Base-by-base conservation (phyloP, 805 yeast species). In the Ogataea chonburiensis region DNA sequence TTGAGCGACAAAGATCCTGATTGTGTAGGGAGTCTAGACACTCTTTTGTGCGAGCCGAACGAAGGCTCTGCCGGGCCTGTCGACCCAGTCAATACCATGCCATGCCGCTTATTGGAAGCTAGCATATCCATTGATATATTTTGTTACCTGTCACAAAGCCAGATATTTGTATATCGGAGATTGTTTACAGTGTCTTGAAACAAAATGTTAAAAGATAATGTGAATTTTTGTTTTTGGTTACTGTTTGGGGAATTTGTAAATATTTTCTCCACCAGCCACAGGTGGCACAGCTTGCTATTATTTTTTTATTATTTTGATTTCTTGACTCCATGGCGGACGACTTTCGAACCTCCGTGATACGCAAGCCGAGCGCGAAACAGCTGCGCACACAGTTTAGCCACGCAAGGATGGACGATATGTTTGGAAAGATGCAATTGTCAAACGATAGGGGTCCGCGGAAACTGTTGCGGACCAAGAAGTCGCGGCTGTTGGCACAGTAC, bases 261-360 rank as follows among this genome's bases (percentile, higher is more conserved):
- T 38, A 43, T n/a, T 19, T 18, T 17, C n/a, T 26, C 26, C 38
- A 15, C 22, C 26, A 34, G 27, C 38, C 37, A 27, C 28, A n/a
- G 5, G 36, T n/a, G 25, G 29, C 36, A 25, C 35, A 32, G 39
- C 36, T 24, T 18, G 31, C 14, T 34, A n/a, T n/a, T n/a, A n/a
- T n/a, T n/a, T n/a, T n/a, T n/a, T n/a, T n/a, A n/a, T n/a, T n/a
- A n/a, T n/a, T n/a, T n/a, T n/a, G n/a, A n/a, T n/a, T n/a, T n/a
- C n/a, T n/a, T n/a, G n/a, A n/a, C n/a, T n/a, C n/a, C 22, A 34
- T 34, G 37, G 37, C 18, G 13, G 34, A 35, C 21, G 29, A 15
- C 7, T 40, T 49, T 23, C 43, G 42, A 34, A 31, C 49, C n/a
- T 51, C 56, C 4, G 56, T 49, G 30, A 31, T 49, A 6, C 52